phyloP scores from a whole-genome alignment of 2,329 filamentous ascomycete species.

The Claviceps sp. region DNA sequence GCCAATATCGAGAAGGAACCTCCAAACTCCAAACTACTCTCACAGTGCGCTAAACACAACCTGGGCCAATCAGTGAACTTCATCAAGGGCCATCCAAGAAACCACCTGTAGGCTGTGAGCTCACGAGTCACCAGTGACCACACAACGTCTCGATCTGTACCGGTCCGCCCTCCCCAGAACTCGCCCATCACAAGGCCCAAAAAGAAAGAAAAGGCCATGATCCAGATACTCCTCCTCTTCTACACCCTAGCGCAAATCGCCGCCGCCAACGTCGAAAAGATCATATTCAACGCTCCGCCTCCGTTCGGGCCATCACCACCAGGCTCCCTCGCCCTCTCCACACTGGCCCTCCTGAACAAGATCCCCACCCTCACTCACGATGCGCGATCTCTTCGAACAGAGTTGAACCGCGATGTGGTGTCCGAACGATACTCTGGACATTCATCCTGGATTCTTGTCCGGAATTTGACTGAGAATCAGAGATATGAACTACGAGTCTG shows the following conservation, averaged over 20 bases:
- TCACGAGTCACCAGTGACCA: not conserved
- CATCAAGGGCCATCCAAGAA: not conserved
- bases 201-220: not conserved
- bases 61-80: not conserved
- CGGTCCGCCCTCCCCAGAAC: not conserved
- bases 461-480: constrained; percentile 52
- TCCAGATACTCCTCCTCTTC: not conserved
- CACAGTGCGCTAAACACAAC: too few relatives aligned
- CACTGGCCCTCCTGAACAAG: constrained; percentile 37
- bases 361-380: constrained; percentile 51
- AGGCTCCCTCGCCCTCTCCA: constrained; percentile 10
- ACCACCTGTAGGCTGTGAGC: not conserved
- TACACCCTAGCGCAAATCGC: constrained; percentile 7
- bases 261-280: constrained; percentile 75
- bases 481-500: constrained; percentile 87
- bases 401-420: constrained; percentile 51
- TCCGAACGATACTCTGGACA: constrained; percentile 32
- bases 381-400: constrained; percentile 42
- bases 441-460: constrained; percentile 68
- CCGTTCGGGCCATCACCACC: constrained; percentile 35
- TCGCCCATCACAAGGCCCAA: not conserved
- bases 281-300: constrained; percentile 67
- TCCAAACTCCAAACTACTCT: too few relatives aligned
- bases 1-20: too few relatives aligned
- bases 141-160: not conserved